Evolutionary conservation across 495 filamentous ascomycete species (phyloP).

Genomic region (Aspergillus asperescens): DNA sequence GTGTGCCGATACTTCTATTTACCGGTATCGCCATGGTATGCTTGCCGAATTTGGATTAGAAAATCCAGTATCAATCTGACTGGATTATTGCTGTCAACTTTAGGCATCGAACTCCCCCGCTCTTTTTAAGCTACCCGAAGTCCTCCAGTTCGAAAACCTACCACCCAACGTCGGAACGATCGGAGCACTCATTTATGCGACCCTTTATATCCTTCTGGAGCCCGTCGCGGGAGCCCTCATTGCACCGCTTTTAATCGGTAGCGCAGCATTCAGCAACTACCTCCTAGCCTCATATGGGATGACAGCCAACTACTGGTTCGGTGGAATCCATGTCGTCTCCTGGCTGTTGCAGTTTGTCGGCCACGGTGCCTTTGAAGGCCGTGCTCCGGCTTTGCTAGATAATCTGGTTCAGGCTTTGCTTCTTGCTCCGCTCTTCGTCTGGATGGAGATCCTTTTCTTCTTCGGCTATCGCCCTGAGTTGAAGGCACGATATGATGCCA

Average conservation of each 20-base stretch:
- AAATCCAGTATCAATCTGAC: conserved; percentile 11
- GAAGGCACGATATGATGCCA: conserved; percentile 69
- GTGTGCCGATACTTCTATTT: conserved; percentile 79
- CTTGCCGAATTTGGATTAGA: background rate
- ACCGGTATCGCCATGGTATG: conserved; percentile 75
- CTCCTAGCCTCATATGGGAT: conserved; percentile 60
- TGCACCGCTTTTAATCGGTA: conserved; percentile 65
- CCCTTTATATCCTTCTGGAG: conserved; percentile 86
- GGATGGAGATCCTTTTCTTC: conserved; percentile 89
- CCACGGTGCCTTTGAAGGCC: conserved; percentile 82
- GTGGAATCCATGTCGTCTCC: conserved; percentile 59
- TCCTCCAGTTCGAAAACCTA: conserved; percentile 66
- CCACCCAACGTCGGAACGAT: conserved; percentile 78
- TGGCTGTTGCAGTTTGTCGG: conserved; percentile 91
- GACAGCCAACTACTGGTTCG: conserved; percentile 64
- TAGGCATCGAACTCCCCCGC: conserved; percentile 74
- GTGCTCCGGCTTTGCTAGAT: conserved; percentile 84
- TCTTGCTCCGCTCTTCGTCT: conserved; percentile 96
- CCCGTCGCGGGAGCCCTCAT: conserved; percentile 78
- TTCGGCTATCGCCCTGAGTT: conserved; percentile 87
- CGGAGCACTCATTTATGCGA: conserved; percentile 62
- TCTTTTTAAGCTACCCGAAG: conserved; percentile 64
- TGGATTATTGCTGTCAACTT: background rate
- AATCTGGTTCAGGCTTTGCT: conserved; percentile 87
- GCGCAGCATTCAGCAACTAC: conserved; percentile 69